Evolutionary conservation across 768 basidiomycete species (phyloP).

Genomic region (Cystofilobasidium bisporidii): DNA sequence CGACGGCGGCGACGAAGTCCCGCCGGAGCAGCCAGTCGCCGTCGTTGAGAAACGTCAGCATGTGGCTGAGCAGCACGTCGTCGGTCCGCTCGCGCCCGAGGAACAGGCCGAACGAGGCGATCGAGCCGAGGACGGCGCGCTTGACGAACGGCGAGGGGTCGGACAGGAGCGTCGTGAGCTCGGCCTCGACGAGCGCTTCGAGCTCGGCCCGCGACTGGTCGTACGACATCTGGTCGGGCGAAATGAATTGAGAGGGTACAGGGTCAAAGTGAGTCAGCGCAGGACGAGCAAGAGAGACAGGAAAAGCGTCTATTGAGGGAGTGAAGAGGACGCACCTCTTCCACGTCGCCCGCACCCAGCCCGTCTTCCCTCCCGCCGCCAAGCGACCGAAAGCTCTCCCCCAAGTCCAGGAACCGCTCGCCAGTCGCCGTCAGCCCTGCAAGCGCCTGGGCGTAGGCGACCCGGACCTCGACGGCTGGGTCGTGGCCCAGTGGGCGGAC

Average conservation of each 20-base stretch:
- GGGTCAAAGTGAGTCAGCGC: too few species aligned
- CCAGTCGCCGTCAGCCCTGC: slow-evolving; percentile 77
- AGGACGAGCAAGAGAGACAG: not conserved
- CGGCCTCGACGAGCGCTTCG: slow-evolving; percentile 16
- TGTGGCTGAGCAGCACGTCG: slow-evolving; percentile 70
- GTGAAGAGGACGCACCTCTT: slow-evolving; percentile 23
- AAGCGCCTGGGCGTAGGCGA: slow-evolving; percentile 73
- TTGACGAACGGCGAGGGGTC: slow-evolving; percentile 66
- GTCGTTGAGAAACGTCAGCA: slow-evolving; percentile 69
- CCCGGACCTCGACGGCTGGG: slow-evolving; percentile 69
- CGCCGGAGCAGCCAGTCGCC: slow-evolving; percentile 83
- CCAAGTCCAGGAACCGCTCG: slow-evolving; percentile 82
- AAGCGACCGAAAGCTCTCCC: slow-evolving; percentile 18
- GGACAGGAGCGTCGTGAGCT: slow-evolving; percentile 12
- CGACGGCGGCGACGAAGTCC: slow-evolving; percentile 90
- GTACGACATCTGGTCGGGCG: slow-evolving; percentile 15
- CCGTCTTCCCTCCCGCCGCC: slow-evolving; percentile 12
- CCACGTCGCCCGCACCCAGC: not conserved
- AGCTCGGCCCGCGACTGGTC: slow-evolving; percentile 23
- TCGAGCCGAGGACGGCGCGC: slow-evolving; percentile 75
- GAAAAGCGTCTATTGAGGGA: too few species aligned
- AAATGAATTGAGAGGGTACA: not conserved
- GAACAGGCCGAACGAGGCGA: slow-evolving; percentile 83
- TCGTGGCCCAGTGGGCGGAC: slow-evolving; percentile 72
- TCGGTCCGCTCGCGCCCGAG: slow-evolving; percentile 86